Evolutionary conservation across 164 flowering plant species (phyloP), one percentile per base, ranked within the genome.

Genomic region (Aristolochia californica): DNA sequence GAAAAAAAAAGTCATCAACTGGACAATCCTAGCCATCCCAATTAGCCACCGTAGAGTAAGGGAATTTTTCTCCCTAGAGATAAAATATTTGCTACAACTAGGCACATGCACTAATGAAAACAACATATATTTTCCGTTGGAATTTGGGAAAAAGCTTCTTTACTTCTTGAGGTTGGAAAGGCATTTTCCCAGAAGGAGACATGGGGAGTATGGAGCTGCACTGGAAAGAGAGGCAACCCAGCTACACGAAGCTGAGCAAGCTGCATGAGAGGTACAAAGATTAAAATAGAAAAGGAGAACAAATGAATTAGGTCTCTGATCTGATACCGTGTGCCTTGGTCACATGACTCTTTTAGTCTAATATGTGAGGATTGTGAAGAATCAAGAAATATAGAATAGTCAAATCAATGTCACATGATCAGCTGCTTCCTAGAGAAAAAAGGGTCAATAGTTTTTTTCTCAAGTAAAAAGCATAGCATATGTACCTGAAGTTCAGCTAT

Each of bases 361-460:
- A 53, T 58, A 26, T 57, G 59, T 34, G 28, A 61, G 57, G 50
- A 66, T 47, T 73, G 62, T 55, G 65, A 62, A 54, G 64, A 52
- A 57, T 65, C 60, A 70, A 62, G 69, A 57, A 27, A 62, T 61
- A 47, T 64, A 60, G 43, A 47, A 58, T 71, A 69, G 54, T 73
- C 62, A 70, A 77, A 64, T 63, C 60, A 73, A 40, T 55, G 62
- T 71, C 79, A 80, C 79, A 77, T 79, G 83, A 65, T 62, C 61
- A 66, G 74, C 69, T 58, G 61, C 69, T 73, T 69, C 79, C 65
- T 56, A 56, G 73, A 55, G 65, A 66, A 66, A 64, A 63, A n/a
- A n/a, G 16, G 2, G 15, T 47, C 50, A 11, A 7, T 20, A 17
- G 5, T 45, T 45, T 21, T 13, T 25, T 58, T 13, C 13, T 27